Evolutionary conservation across 2,329 filamentous ascomycete genomes (phyloP), one percentile per base, ranked within the genome.

Genomic region (Parafenestella ontariensis): DNA sequence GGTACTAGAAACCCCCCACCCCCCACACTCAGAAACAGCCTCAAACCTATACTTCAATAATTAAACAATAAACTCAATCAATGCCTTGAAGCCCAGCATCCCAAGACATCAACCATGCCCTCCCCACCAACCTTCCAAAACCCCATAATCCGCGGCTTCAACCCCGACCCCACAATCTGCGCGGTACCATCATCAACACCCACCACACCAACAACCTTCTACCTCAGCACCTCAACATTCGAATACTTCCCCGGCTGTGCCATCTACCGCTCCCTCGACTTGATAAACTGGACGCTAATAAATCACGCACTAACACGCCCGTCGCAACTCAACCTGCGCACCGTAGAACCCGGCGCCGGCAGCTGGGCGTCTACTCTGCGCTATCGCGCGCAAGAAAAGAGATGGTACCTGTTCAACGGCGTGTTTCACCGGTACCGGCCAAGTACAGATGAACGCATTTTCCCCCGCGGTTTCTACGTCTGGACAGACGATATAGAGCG

Each of bases 231-330:
- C 0, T 85, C 83, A 0, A 82, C 79, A 0, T 85, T 85, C 55
- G 77, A 82, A 37, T 75, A 78, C 4, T 84, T 83, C 58, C 82
- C 83, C 0, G 82, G 82, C 0, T 67, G 82, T 3, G 81, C 82
- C 0, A 77, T 85, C 26, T 80, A 84, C 57, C 80, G 80, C 5
- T 82, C 78, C 11, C 77, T 73, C 34, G 82, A 85, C 58, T 64
- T 85, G 2, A 58, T 78, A 13, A 78, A 81, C 52, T 85, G 82
- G 82, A 80, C 77, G 37, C 71, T 80, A 3, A 76, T 79, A 26
- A 69, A 71, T 36, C 69, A 77, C 59, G 76, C 65, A 0, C 62
- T 74, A 18, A 74, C 66, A 43, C 66, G 76, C 44, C 62, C 68
- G 20, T 64, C 69, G 1, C 78, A 80, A 50, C 61, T 80, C 1